Evolutionary conservation across 352 stramenopile species (phyloP).

Genomic region (Phytophthora lateralis): DNA sequence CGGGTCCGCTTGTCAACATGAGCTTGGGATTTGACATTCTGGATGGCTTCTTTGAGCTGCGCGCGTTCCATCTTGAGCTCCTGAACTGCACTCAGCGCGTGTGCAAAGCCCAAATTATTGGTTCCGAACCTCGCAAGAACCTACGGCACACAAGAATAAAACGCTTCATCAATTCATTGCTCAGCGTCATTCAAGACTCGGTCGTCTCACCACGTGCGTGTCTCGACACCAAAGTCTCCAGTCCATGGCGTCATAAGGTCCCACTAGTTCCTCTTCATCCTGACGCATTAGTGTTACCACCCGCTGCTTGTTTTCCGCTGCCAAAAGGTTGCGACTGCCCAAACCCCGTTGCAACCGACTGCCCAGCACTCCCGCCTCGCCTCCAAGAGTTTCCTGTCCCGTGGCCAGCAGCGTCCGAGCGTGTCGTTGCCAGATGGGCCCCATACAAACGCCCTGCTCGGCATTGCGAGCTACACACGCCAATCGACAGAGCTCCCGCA

Average conservation of each 20-base stretch:
- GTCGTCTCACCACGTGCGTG: slow-evolving; percentile 36
- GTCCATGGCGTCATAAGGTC: slow-evolving; percentile 31
- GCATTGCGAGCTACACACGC: slow-evolving; percentile 37
- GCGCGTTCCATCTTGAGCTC: slow-evolving; percentile 53
- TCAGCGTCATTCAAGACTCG: background rate
- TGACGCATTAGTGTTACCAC: background rate
- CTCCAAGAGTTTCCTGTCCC: slow-evolving; percentile 24
- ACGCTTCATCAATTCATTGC: background rate
- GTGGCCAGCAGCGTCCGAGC: slow-evolving; percentile 32
- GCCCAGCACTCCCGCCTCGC: slow-evolving; percentile 29
- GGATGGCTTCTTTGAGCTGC: slow-evolving; percentile 57
- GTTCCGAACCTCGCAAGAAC: slow-evolving; percentile 33
- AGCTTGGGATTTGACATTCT: slow-evolving; percentile 45
- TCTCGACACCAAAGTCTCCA: slow-evolving; percentile 66
- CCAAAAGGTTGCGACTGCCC: slow-evolving; percentile 40
- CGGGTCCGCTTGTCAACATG: slow-evolving; percentile 60
- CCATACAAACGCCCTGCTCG: slow-evolving; percentile 41
- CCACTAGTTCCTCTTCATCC: background rate
- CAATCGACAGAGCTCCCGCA: slow-evolving; percentile 58
- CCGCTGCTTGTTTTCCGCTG: slow-evolving; percentile 1
- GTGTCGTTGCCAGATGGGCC: slow-evolving; percentile 46
- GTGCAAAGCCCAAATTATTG: slow-evolving; percentile 45
- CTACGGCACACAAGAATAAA: slow-evolving; percentile 27
- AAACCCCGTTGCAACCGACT: slow-evolving; percentile 36
- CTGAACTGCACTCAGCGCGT: slow-evolving; percentile 43